A percentile compares a stretch with the other conserved stretches of the same genome.
Conservation (phyloP, 2,329 filamentous ascomycete genomes). For the Acrocalymma vagum region DNA sequence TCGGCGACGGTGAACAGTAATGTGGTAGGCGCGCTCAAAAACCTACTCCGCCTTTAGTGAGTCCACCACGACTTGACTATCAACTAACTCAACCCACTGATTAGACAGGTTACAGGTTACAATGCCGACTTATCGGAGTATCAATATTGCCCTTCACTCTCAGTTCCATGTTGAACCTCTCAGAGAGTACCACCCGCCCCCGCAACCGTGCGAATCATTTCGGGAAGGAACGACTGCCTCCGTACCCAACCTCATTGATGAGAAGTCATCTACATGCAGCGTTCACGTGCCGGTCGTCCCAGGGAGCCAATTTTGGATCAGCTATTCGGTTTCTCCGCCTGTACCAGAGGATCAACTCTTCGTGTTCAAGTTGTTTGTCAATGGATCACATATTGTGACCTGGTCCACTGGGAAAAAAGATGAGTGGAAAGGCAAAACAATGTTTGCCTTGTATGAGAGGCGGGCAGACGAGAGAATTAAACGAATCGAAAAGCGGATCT, state of each 20-base stretch:
- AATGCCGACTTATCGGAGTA: slow-evolving; percentile 47
- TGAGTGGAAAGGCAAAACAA: slow-evolving; percentile 53
- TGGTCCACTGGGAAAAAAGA: slow-evolving; percentile 56
- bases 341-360: slow-evolving; percentile 44
- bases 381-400: slow-evolving; percentile 48
- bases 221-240: too few relatives aligned
- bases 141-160: slow-evolving; percentile 50
- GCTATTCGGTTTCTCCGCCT: slow-evolving; percentile 44
- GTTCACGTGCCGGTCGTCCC: slow-evolving; percentile 47
- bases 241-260: slow-evolving; percentile 23
- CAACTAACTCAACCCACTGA: too few relatives aligned
- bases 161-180: slow-evolving; percentile 51
- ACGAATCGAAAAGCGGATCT: slow-evolving; percentile 50
- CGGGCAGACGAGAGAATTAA: slow-evolving; percentile 34
- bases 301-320: slow-evolving; percentile 54
- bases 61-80: background rate
- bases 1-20: too few relatives aligned
- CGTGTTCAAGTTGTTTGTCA: slow-evolving; percentile 58
- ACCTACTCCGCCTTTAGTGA: slow-evolving; percentile 5
- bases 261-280: slow-evolving; percentile 37
- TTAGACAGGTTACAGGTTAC: too few relatives aligned
- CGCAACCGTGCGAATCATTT: slow-evolving; percentile 15
- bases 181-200: slow-evolving; percentile 47
- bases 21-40: too few relatives aligned
- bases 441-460: slow-evolving; percentile 54